Conservation (phyloP, 352 stramenopile species). For the Pythium utonaiense region DNA sequence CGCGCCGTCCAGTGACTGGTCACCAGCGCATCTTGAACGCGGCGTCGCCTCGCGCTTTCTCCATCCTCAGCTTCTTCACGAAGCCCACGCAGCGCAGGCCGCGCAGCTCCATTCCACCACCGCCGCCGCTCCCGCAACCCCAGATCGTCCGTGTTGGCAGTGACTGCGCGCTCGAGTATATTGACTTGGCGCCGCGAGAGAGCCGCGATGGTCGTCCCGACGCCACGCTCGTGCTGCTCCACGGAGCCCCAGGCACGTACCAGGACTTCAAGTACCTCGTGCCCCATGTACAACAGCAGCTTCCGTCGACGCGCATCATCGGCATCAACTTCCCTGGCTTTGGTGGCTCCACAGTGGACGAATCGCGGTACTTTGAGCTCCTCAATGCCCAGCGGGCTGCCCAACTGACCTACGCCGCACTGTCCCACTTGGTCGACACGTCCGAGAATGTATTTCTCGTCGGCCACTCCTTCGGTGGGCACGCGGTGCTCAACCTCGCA, state of each 20-base stretch:
- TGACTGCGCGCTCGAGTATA: conserved; percentile 17
- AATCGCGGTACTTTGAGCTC: conserved; percentile 37
- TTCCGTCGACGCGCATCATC: conserved; percentile 38
- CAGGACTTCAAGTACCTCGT: conserved; percentile 63
- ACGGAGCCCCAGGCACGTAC: conserved; percentile 62
- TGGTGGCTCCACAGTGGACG: conserved; percentile 41
- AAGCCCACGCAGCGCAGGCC: background rate
- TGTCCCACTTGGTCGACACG: conserved; percentile 31
- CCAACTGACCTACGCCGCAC: conserved; percentile 35
- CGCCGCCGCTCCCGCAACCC: conserved; percentile 8
- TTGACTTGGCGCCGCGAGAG: conserved; percentile 9
- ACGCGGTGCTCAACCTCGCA: conserved; percentile 48
- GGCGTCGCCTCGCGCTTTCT: background rate
- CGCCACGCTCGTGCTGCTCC: conserved; percentile 57
- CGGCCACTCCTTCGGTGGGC: conserved; percentile 64
- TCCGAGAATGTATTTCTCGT: conserved; percentile 46
- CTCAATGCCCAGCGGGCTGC: conserved; percentile 33
- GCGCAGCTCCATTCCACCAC: background rate
- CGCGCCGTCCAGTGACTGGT: no score
- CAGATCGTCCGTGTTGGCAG: conserved; percentile 7
- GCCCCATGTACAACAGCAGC: conserved; percentile 34
- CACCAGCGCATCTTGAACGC: no score
- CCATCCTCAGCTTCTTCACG: background rate
- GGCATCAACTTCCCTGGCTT: conserved; percentile 64
- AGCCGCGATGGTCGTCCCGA: background rate